These are phyloP conservation scores for Begonia fuchsioides DNA, from an alignment of 306 rosid genomes.

Conservation along the genomic window DNA sequence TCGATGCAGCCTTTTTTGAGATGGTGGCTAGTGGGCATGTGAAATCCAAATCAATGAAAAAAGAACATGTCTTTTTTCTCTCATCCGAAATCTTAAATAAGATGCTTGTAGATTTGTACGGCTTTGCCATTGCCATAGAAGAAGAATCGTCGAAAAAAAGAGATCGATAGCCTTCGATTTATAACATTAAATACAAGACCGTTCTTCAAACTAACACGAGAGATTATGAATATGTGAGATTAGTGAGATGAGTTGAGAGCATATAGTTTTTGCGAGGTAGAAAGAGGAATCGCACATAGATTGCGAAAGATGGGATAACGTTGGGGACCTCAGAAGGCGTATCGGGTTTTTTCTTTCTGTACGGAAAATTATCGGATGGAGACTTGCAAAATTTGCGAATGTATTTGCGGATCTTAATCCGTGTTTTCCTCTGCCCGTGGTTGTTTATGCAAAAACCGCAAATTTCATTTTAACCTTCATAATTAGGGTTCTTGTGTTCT, in stretches of 20 bases:
- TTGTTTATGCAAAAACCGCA: too few relatives aligned
- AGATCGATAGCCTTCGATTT: conserved; percentile 10
- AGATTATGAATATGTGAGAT: too few relatives aligned
- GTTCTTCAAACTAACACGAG: too few relatives aligned
- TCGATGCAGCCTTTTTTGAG: conserved; percentile 8
- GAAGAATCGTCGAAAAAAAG: conserved; percentile 25
- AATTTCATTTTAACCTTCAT: too few relatives aligned
- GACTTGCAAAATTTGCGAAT: too few relatives aligned
- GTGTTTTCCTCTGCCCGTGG: too few relatives aligned
- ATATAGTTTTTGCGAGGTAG: too few relatives aligned
- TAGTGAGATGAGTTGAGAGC: too few relatives aligned
- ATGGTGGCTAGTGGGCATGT: conserved; percentile 23
- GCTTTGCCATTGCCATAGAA: conserved; percentile 8
- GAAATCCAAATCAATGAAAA: background rate
- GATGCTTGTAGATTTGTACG: background rate
- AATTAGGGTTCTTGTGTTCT: too few relatives aligned
- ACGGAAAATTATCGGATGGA: conserved; percentile 8
- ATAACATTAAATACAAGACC: too few relatives aligned
- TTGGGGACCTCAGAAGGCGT: conserved; percentile 31
- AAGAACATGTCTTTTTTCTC: background rate
- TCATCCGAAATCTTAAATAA: too few relatives aligned
- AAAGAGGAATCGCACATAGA: background rate
- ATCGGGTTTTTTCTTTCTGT: conserved; percentile 11
- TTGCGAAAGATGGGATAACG: conserved; percentile 13
- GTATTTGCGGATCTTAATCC: too few relatives aligned